A percentile compares a stretch with the other conserved stretches of the same genome.
Evolutionary conservation across 2,329 filamentous ascomycete genomes (phyloP).

Genomic region (Trichophyton equinum): DNA sequence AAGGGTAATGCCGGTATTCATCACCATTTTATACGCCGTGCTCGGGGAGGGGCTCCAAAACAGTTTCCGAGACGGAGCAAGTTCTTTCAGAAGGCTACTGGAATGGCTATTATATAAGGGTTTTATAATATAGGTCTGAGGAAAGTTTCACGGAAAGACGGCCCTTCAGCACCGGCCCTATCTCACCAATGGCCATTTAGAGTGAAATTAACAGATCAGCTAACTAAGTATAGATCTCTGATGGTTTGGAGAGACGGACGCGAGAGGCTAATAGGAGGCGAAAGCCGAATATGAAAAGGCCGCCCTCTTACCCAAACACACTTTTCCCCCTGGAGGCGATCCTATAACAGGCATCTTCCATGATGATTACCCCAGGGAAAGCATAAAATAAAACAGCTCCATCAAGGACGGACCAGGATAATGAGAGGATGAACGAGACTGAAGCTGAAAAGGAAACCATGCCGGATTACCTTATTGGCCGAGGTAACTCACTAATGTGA

Average conservation of each 20-base stretch:
- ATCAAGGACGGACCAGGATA: neutral
- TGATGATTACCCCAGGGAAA: neutral
- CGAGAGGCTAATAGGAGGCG: neutral
- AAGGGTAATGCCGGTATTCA: constrained; percentile 1
- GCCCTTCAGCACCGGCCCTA: constrained; percentile 1
- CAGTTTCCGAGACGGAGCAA: neutral
- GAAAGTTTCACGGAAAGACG: constrained; percentile 1
- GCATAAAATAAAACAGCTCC: neutral
- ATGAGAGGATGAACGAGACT: neutral
- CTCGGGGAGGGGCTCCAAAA: neutral
- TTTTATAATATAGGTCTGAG: neutral
- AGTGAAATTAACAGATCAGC: neutral
- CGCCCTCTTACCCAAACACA: neutral
- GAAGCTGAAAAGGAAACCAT: neutral
- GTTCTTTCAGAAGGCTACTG: neutral
- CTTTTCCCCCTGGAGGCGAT: neutral
- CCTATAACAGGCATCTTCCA: constrained; percentile 1
- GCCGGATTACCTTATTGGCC: neutral
- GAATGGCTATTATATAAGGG: neutral
- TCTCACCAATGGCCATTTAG: neutral
- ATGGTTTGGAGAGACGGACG: neutral
- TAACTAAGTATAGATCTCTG: constrained; percentile 1
- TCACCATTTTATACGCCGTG: neutral
- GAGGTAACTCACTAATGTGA: neutral
- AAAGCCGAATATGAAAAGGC: neutral